Evolutionary conservation across 2,329 filamentous ascomycete species (phyloP), one percentile per base, ranked within the genome.

Genomic region (Xylaria polymorpha): DNA sequence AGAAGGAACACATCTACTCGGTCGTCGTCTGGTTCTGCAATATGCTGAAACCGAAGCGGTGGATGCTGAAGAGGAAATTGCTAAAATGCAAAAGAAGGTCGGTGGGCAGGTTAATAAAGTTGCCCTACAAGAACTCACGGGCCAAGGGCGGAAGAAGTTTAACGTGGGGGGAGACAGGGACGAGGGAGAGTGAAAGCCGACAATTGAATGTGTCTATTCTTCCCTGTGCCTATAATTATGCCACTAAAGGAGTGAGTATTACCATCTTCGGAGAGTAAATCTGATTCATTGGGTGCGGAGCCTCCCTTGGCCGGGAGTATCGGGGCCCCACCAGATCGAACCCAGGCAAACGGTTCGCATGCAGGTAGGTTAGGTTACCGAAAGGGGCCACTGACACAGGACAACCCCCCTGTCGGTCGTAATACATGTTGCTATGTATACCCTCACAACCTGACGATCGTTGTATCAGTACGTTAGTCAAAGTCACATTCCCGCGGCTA

Each of bases 51-150:
- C 91, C 72, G 96, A 98, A 76, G 88, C 93, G 46, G 86, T 96
- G 74, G 94, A 98, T 83, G 91, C 96, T 3, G 96, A 99, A 84
- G 94, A 94, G 81, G 94, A 98, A 83, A 96, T 99, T 79, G 91
- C 92, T 80, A 95, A 94, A 84, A 97, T 99, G 92, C 93, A 97
- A 83, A 92, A 93, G 86, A 99, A 98, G 87, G 92, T 97, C 78
- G 93, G 93, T 71, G 90, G 91, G 69, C 95, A 98, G 83, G 89
- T 92, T 80, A 93, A 97, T 83, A 96, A 94, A 83, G 92, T 98
- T 77, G 92, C 93, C 75, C 85, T 97, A 77, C 94, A 97, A 83
- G 91, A 94, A 80, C 90, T 98, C 78, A 95, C 92, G 72, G 92
- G 92, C 76, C 88, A 92, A 76, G 88, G 92, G 76, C 89, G 94